Conservation (phyloP, 2,329 filamentous ascomycete genomes). For the Aureobasidium mangrovei region DNA sequence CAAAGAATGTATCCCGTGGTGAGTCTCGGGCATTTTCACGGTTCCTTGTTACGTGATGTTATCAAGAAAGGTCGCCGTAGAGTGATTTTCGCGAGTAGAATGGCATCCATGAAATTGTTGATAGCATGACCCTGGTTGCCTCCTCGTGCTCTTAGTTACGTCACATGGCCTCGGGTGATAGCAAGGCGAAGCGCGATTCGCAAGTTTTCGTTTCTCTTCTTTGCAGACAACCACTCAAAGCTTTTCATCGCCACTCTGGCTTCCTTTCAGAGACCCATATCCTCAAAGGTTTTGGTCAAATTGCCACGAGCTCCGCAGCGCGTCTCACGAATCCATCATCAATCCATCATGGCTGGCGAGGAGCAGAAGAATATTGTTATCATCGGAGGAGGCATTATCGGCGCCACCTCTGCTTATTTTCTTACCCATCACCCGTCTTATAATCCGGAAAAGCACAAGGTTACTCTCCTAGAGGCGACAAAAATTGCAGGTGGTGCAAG, state of each 20-base stretch:
- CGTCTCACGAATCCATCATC: background rate
- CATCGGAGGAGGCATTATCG: slow-evolving; percentile 79
- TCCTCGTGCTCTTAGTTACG: background rate
- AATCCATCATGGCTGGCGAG: slow-evolving; percentile 23
- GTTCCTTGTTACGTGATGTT: background rate
- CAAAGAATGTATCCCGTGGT: background rate
- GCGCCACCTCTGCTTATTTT: slow-evolving; percentile 84
- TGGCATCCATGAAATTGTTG: no score
- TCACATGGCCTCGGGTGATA: slow-evolving; percentile 1
- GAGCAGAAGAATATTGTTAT: slow-evolving; percentile 28
- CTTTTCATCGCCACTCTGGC: slow-evolving; percentile 9
- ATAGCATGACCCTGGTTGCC: no score
- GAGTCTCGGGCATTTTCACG: background rate
- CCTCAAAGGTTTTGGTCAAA: background rate
- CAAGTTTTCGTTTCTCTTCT: slow-evolving; percentile 10
- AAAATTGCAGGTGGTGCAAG: slow-evolving; percentile 84
- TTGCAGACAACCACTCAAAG: background rate
- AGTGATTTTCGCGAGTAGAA: background rate
- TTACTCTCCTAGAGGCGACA: slow-evolving; percentile 81
- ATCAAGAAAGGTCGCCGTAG: background rate
- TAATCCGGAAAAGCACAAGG: slow-evolving; percentile 62
- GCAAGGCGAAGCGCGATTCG: slow-evolving; percentile 9
- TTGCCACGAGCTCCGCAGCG: background rate
- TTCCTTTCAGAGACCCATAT: background rate
- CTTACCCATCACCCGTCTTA: slow-evolving; percentile 78